Conservation (phyloP, 2,329 filamentous ascomycete genomes). For the Colletotrichum australisinense region DNA sequence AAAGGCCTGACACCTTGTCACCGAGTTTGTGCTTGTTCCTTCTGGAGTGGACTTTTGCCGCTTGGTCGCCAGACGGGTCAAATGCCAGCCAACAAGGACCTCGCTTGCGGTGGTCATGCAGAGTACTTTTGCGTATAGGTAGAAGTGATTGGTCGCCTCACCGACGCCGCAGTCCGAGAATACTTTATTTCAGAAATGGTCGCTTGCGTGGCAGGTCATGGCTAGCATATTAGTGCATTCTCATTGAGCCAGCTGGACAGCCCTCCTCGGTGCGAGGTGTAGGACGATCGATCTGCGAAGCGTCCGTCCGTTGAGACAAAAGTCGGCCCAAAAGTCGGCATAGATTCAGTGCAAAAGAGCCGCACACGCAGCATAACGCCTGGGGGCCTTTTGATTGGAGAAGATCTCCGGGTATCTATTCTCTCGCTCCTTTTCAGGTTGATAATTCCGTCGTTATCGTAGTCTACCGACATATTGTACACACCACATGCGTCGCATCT, state of each 20-base stretch:
- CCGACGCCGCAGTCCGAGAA: not conserved
- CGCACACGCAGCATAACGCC: not conserved
- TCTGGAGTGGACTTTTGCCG: not conserved
- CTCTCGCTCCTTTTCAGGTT: not conserved
- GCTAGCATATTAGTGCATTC: too few species aligned
- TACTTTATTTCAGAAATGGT: not conserved
- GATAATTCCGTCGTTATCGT: not conserved
- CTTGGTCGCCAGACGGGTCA: not conserved
- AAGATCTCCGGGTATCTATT: slow-evolving; percentile 8
- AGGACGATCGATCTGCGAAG: too few species aligned
- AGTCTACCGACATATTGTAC: not conserved
- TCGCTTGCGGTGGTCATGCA: slow-evolving; percentile 1
- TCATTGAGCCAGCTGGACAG: too few species aligned
- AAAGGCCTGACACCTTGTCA: not conserved
- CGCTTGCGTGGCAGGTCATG: not conserved
- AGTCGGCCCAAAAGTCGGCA: too few species aligned
- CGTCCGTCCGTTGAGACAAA: too few species aligned
- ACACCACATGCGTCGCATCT: slow-evolving; percentile 9
- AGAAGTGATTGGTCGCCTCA: not conserved
- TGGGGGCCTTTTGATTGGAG: not conserved
- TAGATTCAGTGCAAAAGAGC: not conserved
- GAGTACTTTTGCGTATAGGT: not conserved
- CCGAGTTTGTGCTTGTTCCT: not conserved
- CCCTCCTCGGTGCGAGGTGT: too few species aligned
- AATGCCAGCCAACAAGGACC: not conserved